phyloP scores from a whole-genome alignment of 1,284 basidiomycete genomes.

The Serendipita sp. region DNA sequence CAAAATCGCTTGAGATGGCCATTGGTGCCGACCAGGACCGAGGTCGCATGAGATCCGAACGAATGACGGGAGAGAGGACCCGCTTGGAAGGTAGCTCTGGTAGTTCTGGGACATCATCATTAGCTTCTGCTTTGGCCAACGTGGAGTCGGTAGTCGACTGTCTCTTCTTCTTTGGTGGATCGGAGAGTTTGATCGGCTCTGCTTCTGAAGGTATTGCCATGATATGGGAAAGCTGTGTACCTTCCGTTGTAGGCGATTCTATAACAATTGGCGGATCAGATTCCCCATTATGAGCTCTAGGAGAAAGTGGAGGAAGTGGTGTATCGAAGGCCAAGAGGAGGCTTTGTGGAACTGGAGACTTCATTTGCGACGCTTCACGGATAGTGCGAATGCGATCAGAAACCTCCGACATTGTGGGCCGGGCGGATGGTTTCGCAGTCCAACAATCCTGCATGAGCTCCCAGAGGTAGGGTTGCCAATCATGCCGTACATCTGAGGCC shows the following conservation, averaged over 20 bases:
- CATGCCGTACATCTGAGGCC: background rate
- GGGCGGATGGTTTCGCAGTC: background rate
- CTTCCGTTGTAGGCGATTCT: background rate
- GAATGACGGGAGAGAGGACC: background rate
- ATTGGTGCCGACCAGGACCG: constrained; percentile 1
- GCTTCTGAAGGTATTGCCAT: background rate
- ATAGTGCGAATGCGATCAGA: background rate
- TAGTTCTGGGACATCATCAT: background rate
- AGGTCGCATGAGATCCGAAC: background rate
- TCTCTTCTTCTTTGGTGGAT: background rate
- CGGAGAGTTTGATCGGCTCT: background rate
- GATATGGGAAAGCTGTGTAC: background rate
- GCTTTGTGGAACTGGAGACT: background rate
- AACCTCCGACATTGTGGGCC: background rate
- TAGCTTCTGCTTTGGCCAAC: background rate
- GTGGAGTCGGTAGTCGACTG: background rate
- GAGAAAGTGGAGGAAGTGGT: background rate
- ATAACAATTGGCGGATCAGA: background rate
- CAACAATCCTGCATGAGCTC: background rate
- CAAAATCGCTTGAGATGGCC: background rate
- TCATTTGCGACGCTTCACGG: background rate
- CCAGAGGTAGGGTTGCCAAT: background rate
- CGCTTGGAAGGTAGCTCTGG: background rate
- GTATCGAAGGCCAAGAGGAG: constrained; percentile 3
- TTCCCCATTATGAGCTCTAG: background rate